Conservation (phyloP, 139 green algal genomes). For the Tetratostichococcus sp. region DNA sequence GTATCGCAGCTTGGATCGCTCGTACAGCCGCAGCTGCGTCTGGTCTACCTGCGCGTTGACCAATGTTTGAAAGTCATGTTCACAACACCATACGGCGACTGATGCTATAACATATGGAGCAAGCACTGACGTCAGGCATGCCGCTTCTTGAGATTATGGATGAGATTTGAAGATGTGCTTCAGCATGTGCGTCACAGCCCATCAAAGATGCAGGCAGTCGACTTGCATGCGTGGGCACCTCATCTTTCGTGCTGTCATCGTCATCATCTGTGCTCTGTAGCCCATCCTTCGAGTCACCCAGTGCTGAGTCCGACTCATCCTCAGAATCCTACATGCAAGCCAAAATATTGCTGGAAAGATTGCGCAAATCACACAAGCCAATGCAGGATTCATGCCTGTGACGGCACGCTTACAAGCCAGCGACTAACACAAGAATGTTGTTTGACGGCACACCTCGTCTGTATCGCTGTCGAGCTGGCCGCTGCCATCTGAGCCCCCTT, state of each 20-base stretch:
- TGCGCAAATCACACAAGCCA: too few species aligned
- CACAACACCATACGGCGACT: too few species aligned
- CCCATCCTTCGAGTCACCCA: slow-evolving; percentile 11
- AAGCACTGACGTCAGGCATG: not conserved
- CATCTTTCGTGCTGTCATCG: slow-evolving; percentile 11
- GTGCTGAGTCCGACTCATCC: slow-evolving; percentile 19
- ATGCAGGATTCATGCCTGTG: not conserved
- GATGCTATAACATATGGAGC: too few species aligned
- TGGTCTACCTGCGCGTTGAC: slow-evolving; percentile 51
- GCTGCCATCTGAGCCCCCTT: too few species aligned
- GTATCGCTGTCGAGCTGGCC: not conserved
- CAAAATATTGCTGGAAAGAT: too few species aligned
- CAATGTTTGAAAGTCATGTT: too few species aligned
- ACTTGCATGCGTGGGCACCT: not conserved
- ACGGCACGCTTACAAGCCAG: too few species aligned
- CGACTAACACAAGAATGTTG: not conserved
- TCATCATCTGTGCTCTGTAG: slow-evolving; percentile 15
- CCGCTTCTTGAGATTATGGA: slow-evolving; percentile 4
- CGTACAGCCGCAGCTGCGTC: slow-evolving; percentile 73
- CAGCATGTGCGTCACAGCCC: too few species aligned
- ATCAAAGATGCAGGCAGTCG: too few species aligned
- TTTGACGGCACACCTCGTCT: not conserved
- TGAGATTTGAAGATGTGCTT: too few species aligned
- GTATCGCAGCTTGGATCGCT: slow-evolving; percentile 77
- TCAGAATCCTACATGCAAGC: slow-evolving; percentile 4